Base-by-base conservation (phyloP, 495 filamentous ascomycete genomes). In the Chaetomium cochliodes region DNA sequence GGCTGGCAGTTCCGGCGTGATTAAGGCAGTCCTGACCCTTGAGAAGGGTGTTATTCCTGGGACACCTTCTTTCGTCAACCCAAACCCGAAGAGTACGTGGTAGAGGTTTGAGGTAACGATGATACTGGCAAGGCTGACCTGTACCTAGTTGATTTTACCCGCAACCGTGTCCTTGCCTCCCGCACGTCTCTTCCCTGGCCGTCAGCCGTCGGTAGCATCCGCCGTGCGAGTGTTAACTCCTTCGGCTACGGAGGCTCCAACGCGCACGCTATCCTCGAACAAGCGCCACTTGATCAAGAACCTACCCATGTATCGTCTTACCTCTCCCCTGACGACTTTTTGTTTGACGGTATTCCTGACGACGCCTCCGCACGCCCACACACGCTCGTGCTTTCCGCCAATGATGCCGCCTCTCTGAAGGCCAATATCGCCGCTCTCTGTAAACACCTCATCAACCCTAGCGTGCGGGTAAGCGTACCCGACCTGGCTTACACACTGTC, bases 241-340 rank as follows among this genome's bases (percentile, higher is more conserved):
- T 87, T 84, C 52, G 84, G 85, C 0, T 83, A 75, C 62, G 84
- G 84, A 2, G 84, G 85, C 4, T 69, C 79, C 16, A 86, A 86
- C 61, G 80, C 81, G 3, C 84, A 87, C 58, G 75, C 65, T 7
- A 73, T 87, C 20, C 12, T 87, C 0, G 82, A 85, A 41, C 28
- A 60, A 2, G 23, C 60, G n/a, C n/a, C 22, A 20, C 22, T 42
- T 16, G 37, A 42, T 3, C 33, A 25, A n/a, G 28, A 30, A 37
- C 23, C 54, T 5, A 28, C 20, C 28, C 28, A 30, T 30, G 28
- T 30, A 30, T 30, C 28, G 28, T 30, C 28, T 30, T 30, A 30
- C 28, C 28, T 30, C 6, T 30, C 28, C 28, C 3, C 28, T 30
- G 28, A 30, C 28, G 28, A 30, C 28, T 30, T 30, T 30, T 30